phyloP scores from a whole-genome alignment of 2,329 filamentous ascomycete species.

The Trichoderma polysporum region DNA sequence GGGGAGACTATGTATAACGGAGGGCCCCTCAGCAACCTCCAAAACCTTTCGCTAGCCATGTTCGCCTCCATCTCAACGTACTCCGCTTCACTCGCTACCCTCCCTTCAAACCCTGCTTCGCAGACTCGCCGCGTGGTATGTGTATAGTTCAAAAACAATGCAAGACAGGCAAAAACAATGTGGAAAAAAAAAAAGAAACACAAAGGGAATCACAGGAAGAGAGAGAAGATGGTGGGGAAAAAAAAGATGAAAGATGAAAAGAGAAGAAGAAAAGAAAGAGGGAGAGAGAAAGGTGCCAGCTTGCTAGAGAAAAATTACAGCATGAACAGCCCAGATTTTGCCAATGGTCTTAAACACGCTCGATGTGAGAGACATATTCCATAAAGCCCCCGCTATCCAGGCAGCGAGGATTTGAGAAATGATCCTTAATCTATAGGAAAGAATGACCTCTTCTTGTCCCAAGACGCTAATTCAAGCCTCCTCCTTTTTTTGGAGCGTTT shows the following conservation, averaged over 20 bases:
- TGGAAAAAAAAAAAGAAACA: neutral
- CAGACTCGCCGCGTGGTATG: constrained; percentile 36
- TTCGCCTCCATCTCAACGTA: constrained; percentile 31
- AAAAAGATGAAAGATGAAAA: constrained; percentile 22
- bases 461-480: neutral
- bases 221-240: constrained; percentile 10
- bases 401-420: constrained; percentile 1
- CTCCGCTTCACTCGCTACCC: constrained; percentile 20
- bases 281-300: constrained; percentile 18
- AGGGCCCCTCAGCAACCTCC: constrained; percentile 28
- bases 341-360: constrained; percentile 8
- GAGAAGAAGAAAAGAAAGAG: neutral
- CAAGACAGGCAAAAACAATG: constrained; percentile 19
- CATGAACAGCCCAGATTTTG: constrained; percentile 8
- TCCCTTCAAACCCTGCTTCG: constrained; percentile 31
- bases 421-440: constrained; percentile 25
- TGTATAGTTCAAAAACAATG: constrained; percentile 35
- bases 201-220: constrained; percentile 30
- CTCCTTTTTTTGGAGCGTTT: constrained; percentile 24
- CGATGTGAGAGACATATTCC: neutral
- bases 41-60: constrained; percentile 29
- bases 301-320: constrained; percentile 10
- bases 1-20: constrained; percentile 35
- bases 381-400: constrained; percentile 2
- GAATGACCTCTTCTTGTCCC: constrained; percentile 28